Conservation (phyloP, 129 eudicot species). For the Daucus carota region DH1_v3.0 NC_030384.2:45969501-45970000, state of each 20-base stretch:
- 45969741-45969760: slow-evolving; percentile 13
- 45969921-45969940: background rate
- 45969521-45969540: background rate
- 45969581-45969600: background rate
- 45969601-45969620: slow-evolving; percentile 1
- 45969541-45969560: background rate
- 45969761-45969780: slow-evolving; percentile 58
- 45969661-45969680: background rate
- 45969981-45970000: background rate
- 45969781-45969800: slow-evolving; percentile 84
- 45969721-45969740: background rate
- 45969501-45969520: background rate
- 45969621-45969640: background rate
- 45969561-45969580: background rate
- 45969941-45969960: background rate
- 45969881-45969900: background rate
- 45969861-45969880: background rate
- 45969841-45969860: slow-evolving; percentile 65
- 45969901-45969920: background rate
- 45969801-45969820: slow-evolving; percentile 81
- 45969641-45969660: background rate
- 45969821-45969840: slow-evolving; percentile 96
- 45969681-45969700: background rate
- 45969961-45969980: background rate
- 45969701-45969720: background rate